These are phyloP conservation scores for Volvox carteri DNA, from an alignment of 163 green algal species.

Conservation along the genomic window DNA sequence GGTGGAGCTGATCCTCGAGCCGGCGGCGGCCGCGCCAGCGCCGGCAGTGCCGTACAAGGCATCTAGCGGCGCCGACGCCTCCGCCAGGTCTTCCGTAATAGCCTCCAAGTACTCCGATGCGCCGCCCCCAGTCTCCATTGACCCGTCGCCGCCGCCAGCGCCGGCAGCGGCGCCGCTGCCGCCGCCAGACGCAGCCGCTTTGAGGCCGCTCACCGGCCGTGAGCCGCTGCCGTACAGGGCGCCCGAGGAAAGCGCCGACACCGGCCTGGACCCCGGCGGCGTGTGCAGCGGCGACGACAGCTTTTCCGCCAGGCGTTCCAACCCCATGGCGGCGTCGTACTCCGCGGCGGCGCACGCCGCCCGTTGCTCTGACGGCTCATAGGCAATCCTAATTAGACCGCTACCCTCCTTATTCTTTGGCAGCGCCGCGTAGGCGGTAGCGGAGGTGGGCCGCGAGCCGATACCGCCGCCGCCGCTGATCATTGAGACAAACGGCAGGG, in stretches of 20 bases:
- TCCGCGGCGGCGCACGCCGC: conserved; percentile 1
- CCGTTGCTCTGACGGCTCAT: background rate
- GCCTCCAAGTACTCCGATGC: conserved; percentile 42
- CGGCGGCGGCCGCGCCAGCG: background rate
- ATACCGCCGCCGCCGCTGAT: background rate
- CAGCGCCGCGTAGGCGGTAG: background rate
- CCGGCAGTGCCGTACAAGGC: background rate
- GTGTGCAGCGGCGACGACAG: background rate
- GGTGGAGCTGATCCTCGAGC: too few species aligned
- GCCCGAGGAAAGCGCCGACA: background rate
- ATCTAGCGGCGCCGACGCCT: conserved; percentile 46
- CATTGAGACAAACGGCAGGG: background rate
- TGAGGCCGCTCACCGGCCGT: background rate
- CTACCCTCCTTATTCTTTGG: background rate
- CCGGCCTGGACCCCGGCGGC: conserved; percentile 5
- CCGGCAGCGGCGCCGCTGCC: background rate
- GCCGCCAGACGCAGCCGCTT: background rate
- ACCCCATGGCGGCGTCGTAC: conserved; percentile 29
- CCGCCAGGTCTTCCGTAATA: conserved; percentile 43
- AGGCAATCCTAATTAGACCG: background rate
- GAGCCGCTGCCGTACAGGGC: background rate
- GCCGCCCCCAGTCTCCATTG: background rate
- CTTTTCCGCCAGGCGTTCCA: conserved; percentile 29
- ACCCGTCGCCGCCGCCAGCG: background rate
- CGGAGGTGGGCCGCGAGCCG: conserved; percentile 19